Base-by-base conservation (phyloP, 2,329 filamentous ascomycete genomes). In the Fusarium cicatricum region DNA sequence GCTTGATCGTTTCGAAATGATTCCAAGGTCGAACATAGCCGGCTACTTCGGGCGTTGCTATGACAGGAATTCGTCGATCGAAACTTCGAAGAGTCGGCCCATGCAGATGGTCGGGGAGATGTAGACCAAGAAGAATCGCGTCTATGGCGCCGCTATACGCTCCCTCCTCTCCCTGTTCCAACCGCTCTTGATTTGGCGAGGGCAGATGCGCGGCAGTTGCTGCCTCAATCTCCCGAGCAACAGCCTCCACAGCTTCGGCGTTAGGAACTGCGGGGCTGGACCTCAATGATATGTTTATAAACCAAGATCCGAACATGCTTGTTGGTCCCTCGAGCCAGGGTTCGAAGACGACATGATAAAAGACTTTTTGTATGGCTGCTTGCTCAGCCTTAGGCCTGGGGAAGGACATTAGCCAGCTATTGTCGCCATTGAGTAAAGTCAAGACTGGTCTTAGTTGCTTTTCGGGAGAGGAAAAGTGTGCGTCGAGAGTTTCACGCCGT, bases 321-420 rank as follows among this genome's bases (percentile, higher is more conserved):
- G 64, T 52, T 2, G 70, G 54, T 2, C 72, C 72, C 7, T 58
- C 57, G 8, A 75, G 66, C 72, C 72, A 75, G 1, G 73, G 72
- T 12, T 75, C 73, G 12, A 66, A 66, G 11, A 71, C 69, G 6
- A 75, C 45, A 34, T 75, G 73, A 43, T 67, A 74, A 53, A 67
- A 75, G 2, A 48, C 57, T 39, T 67, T 69, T 11, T 64, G 59
- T 4, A 41, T 36, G 5, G 54, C 37, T 2, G 38, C 48, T 11
- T 55, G 62, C 12, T 71, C 70, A 11, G 48, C 29, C 10, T 43
- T 36, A 3, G 71, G 72, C 6, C 67, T 66, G 3, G 72, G 71
- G 33, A 75, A 68, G 7, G 72, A 74, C 28, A 74, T 51, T 2
- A 75, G 55, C 73, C 73, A 75, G 28, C 71, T 70, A 14, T 70